A percentile compares a stretch with the other conserved stretches of the same genome.
These are phyloP conservation scores for Xerocomus brunneocitrinus DNA, from an alignment of 768 basidiomycete genomes.

Conservation along the genomic window DNA sequence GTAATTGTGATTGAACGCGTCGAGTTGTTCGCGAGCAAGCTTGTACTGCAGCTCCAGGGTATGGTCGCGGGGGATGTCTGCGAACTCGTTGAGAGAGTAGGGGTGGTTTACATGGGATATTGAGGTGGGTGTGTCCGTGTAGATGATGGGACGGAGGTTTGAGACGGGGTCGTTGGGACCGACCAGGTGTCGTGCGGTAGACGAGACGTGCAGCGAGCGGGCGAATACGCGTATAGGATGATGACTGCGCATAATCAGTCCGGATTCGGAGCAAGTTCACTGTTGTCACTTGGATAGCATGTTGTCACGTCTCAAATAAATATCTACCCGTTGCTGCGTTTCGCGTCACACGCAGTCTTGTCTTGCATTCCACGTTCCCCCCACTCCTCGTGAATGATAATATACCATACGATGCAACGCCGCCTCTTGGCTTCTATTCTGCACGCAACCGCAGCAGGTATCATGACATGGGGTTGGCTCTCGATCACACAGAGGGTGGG, in stretches of 20 bases:
- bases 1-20: slow-evolving; percentile 71
- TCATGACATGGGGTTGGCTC: slow-evolving; percentile 37
- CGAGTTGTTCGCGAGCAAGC: slow-evolving; percentile 65
- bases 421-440: slow-evolving; percentile 19
- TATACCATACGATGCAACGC: slow-evolving; percentile 8
- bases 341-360: neutral
- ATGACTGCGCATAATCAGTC: neutral
- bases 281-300: too few species aligned
- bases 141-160: slow-evolving; percentile 74
- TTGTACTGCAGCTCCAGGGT: slow-evolving; percentile 65
- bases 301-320: neutral
- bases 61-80: slow-evolving; percentile 30
- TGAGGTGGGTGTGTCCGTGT: slow-evolving; percentile 48
- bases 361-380: neutral
- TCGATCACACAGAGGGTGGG: slow-evolving; percentile 9
- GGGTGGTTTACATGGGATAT: slow-evolving; percentile 45
- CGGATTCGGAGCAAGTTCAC: neutral
- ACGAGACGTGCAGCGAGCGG: slow-evolving; percentile 24
- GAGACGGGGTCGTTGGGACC: slow-evolving; percentile 77
- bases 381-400: too few species aligned
- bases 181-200: slow-evolving; percentile 37
- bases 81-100: slow-evolving; percentile 76
- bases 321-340: neutral
- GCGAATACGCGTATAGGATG: neutral
- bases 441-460: slow-evolving; percentile 28